Evolutionary conservation across 768 basidiomycete species (phyloP).

Genomic region (Tylopilus intermedius): DNA sequence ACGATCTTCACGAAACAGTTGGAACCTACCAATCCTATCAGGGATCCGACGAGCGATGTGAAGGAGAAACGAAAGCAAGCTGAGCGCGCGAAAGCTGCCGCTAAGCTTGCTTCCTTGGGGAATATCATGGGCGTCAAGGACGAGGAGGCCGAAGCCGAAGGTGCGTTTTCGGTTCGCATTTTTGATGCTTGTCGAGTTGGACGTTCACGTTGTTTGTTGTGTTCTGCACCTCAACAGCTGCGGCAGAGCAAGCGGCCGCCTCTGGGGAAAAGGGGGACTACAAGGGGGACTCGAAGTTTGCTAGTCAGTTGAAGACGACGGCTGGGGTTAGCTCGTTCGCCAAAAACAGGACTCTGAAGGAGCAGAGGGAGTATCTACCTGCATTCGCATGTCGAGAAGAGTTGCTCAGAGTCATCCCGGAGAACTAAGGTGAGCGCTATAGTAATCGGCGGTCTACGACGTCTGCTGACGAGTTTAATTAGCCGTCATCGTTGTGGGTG

Average conservation of each 20-base stretch:
- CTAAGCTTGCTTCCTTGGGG: conserved; percentile 86
- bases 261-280: conserved; percentile 61
- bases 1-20: conserved; percentile 95
- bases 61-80: conserved; percentile 96
- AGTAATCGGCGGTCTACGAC: conserved; percentile 36
- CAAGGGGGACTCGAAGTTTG: conserved; percentile 95
- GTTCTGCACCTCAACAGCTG: conserved; percentile 42
- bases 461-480: neutral
- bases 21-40: conserved; percentile 95
- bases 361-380: conserved; percentile 94
- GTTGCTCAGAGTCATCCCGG: conserved; percentile 78
- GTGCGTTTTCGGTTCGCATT: conserved; percentile 43
- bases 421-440: conserved; percentile 77
- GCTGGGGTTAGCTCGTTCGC: conserved; percentile 80
- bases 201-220: conserved; percentile 70
- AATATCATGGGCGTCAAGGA: conserved; percentile 98
- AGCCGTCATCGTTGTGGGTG: conserved; percentile 97
- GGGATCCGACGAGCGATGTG: conserved; percentile 90
- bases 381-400: conserved; percentile 98
- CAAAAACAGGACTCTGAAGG: conserved; percentile 75
- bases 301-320: conserved; percentile 81
- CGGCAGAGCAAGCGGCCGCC: conserved; percentile 44
- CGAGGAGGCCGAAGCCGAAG: conserved; percentile 88
- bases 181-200: conserved; percentile 46
- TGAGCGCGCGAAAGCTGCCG: conserved; percentile 92